Conservation (phyloP, 2,329 filamentous ascomycete species). For the Aspergillus luchuensis region DNA sequence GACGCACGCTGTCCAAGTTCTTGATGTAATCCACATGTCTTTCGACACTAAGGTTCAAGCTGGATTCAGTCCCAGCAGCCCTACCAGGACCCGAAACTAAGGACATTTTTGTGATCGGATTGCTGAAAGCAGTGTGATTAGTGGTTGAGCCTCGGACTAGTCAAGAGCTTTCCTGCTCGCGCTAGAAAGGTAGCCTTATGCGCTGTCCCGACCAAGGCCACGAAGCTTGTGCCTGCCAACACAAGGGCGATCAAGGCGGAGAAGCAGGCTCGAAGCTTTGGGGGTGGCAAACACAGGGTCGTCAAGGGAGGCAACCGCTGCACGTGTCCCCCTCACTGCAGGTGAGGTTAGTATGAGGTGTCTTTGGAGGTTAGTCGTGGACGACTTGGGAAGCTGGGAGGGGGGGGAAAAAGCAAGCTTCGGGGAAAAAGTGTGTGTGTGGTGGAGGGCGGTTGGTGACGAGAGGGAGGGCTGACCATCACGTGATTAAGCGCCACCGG, state of each 20-base stretch:
- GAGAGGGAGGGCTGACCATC: not conserved
- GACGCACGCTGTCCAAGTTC: conserved; percentile 77
- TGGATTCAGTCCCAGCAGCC: conserved; percentile 48
- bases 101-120: conserved; percentile 50
- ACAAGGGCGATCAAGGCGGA: not conserved
- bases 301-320: not conserved
- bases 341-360: conserved; percentile 2
- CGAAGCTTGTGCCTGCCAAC: not conserved
- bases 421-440: not conserved
- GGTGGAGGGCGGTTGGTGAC: not conserved
- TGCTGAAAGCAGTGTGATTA: not conserved
- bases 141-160: not conserved
- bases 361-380: not conserved
- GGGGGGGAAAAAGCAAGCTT: not conserved
- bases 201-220: not conserved
- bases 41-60: conserved; percentile 57
- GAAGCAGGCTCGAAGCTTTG: not conserved
- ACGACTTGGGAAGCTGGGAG: not conserved
- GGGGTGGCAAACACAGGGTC: conserved; percentile 1
- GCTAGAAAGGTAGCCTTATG: not conserved
- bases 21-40: conserved; percentile 92
- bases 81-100: conserved; percentile 63
- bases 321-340: conserved; percentile 7
- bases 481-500: conserved; percentile 13
- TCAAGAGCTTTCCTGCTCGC: not conserved